Evolutionary conservation across 176 grass and related monocot genomes (phyloP).

Genomic region (Carex parvula): DNA sequence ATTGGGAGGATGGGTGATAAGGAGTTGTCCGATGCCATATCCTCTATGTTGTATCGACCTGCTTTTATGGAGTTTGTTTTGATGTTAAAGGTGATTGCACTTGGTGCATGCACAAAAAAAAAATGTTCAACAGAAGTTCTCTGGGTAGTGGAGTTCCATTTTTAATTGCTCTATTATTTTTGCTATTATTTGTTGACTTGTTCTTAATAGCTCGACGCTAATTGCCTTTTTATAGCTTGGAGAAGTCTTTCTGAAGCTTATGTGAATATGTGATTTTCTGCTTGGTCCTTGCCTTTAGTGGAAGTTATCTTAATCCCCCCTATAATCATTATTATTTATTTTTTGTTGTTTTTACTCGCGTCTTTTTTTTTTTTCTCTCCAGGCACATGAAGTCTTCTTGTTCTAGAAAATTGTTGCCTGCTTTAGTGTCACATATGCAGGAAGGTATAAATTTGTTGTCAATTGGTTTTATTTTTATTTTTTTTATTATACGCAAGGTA

Average conservation of each 20-base stretch:
- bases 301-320: not conserved
- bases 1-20: conserved; percentile 78
- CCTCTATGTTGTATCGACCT: not conserved
- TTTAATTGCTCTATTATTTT: not conserved
- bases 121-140: not conserved
- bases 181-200: not conserved
- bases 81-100: conserved; percentile 1
- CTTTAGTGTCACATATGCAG: not conserved
- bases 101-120: not conserved
- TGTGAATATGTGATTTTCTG: no score
- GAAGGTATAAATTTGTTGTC: not conserved
- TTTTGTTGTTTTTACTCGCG: not conserved
- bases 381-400: not conserved
- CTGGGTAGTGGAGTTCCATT: not conserved
- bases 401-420: not conserved
- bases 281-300: no score
- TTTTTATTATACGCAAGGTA: no score
- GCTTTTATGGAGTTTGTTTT: not conserved
- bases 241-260: not conserved
- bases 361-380: not conserved
- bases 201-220: not conserved
- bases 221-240: not conserved
- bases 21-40: not conserved
- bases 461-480: not conserved
- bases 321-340: not conserved